Base-by-base conservation (phyloP, 1,139 yeast species). In the Kurtzmaniella quercitrusa region DNA sequence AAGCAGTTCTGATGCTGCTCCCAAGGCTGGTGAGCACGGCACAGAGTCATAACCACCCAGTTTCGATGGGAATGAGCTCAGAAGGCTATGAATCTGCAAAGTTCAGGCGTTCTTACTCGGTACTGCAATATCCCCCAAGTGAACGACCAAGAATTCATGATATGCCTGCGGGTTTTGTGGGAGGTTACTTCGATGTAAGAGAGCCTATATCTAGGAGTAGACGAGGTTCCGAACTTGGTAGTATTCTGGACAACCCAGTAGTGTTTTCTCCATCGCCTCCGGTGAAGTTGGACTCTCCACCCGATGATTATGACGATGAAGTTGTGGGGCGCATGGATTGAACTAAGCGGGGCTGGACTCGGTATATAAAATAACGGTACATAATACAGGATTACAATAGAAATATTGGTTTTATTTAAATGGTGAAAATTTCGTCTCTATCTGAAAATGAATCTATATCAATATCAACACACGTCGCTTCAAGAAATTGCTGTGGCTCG, bases 71-170 rank as follows among this genome's bases (percentile, higher is more conserved):
- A 9, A 30, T 30, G 16, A 9, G 7, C 9, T 34, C 37, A 19
- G 23, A 18, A 5, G 21, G 22, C 15, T 19, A 34, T 7, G 21
- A 34, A 12, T 34, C 26, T n/a, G 20, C 34, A 38, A 33, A 47
- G 23, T 39, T 34, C 20, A 43, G 42, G 19, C 41, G 59, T 38
- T 45, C 54, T 8, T 45, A 46, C 39, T 55, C 61, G 2, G 42
- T 54, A 11, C 51, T 57, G 9, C 56, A 53, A 26, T 49, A 49
- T 36, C 60, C 60, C 9, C 59, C 60, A 33, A 44, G 48, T 18
- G 16, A 30, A 2, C n/a, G 23, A 6, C 43, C 43, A 11, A 36
- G 33, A 6, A 34, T 34, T n/a, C 37, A 19, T 7, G 37, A 34
- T 9, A 34, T 34, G 37, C 30, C 39, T 23, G 45, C 50, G 2